A percentile compares a stretch with the other conserved stretches of the same genome.
phyloP scores from a whole-genome alignment of 1,139 yeast species.

The Candida tunisiensis region DNA sequence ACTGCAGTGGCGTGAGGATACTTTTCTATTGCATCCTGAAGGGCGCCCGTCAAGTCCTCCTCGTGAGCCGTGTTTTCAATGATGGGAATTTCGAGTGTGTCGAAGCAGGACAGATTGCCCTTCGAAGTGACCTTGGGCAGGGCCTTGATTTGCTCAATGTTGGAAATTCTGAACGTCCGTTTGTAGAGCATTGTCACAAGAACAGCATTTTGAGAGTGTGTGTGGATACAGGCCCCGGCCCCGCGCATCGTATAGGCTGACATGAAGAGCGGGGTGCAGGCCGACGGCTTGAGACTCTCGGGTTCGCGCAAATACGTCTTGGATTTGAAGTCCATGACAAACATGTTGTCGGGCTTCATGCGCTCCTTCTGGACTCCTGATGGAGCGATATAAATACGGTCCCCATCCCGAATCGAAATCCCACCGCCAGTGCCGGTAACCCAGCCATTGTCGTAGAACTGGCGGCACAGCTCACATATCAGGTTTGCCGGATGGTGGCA shows the following conservation, averaged over 20 bases:
- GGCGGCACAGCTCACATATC: conserved; percentile 65
- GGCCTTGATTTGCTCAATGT: conserved; percentile 88
- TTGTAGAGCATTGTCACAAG: conserved; percentile 58
- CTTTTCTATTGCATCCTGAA: conserved; percentile 42
- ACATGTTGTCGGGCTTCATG: conserved; percentile 68
- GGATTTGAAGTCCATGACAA: conserved; percentile 48
- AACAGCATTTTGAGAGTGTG: conserved; percentile 82
- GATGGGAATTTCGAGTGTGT: conserved; percentile 69
- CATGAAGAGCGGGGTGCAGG: conserved; percentile 81
- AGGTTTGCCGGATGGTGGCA: conserved; percentile 70
- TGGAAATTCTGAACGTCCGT: conserved; percentile 55
- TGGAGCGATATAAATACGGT: conserved; percentile 65
- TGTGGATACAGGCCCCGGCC: conserved; percentile 91
- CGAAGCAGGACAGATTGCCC: conserved; percentile 58
- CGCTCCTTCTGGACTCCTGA: conserved; percentile 92
- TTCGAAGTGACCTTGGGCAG: conserved; percentile 53
- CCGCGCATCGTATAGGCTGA: conserved; percentile 54
- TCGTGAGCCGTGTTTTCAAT: conserved; percentile 84
- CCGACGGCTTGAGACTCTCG: conserved; percentile 60
- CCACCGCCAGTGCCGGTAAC: conserved; percentile 97
- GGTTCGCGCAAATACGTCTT: conserved; percentile 46
- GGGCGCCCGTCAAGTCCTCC: conserved; percentile 53
- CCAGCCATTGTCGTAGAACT: conserved; percentile 74
- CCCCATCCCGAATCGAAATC: conserved; percentile 54
- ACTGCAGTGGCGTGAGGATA: conserved; percentile 78